Conservation (phyloP, 768 basidiomycete species). For the Sistotremastrum suecicum region DNA sequence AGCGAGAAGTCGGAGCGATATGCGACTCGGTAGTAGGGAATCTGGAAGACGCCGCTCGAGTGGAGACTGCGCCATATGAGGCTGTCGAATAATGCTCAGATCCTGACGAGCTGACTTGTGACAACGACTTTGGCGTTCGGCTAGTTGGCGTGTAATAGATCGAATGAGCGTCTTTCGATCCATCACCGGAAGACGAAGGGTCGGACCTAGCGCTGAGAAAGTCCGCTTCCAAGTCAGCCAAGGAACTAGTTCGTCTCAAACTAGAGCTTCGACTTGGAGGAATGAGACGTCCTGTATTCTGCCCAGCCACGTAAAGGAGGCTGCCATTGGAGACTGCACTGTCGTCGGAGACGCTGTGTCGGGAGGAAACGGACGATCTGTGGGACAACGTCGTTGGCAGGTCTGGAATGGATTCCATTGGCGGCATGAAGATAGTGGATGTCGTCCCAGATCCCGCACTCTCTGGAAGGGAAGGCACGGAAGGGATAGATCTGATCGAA, state of each 20-base stretch:
- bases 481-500: constrained; percentile 57
- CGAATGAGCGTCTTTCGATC: constrained; percentile 28
- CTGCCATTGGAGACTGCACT: constrained; percentile 49
- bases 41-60: neutral
- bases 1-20: neutral
- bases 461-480: constrained; percentile 21
- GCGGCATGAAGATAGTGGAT: constrained; percentile 67
- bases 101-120: neutral
- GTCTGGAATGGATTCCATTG: constrained; percentile 55
- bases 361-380: constrained; percentile 12
- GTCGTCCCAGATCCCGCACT: constrained; percentile 39
- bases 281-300: constrained; percentile 38
- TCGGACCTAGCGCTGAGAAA: constrained; percentile 24
- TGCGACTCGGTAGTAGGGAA: neutral
- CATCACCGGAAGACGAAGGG: constrained; percentile 22
- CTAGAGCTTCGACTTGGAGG: constrained; percentile 48
- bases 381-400: constrained; percentile 3
- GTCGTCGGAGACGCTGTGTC: constrained; percentile 53
- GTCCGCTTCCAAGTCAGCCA: constrained; percentile 61
- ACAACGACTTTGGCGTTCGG: neutral
- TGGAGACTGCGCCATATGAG: neutral
- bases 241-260: constrained; percentile 51
- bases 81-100: constrained; percentile 1
- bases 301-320: constrained; percentile 60
- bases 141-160: constrained; percentile 23